Base-by-base conservation (phyloP, 169 alveolate species). In the Plasmodium gonderi region DNA sequence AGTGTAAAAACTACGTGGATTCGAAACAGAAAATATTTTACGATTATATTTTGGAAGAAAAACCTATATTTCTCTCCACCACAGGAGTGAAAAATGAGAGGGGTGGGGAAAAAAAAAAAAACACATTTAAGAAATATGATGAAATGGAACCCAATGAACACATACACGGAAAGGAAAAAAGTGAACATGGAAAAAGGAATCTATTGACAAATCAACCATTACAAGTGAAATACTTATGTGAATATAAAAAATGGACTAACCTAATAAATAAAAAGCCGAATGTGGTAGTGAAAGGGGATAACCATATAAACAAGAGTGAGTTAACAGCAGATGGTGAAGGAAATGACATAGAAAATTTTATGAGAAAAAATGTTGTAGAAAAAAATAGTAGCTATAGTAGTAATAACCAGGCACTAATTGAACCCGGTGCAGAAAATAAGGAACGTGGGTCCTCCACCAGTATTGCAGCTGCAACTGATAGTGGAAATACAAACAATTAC, bases 191-290 rank as follows among this genome's bases (percentile, higher is more conserved):
- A n/a, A 1, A 76, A n/a, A 74, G 4, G 11, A 42, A 64, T 29
- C 51, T 33, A 14, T 20, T 23, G 26, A n/a, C 51, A 36, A 17
- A 64, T 75, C 64, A 47, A 54, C 44, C 20, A n/a, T 11, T 60
- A 36, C 20, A 40, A 17, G 47, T 87, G 20, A 47, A 64, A 87
- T 87, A 75, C 36, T 31, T 87, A 36, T 29, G 54, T 9, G 93
- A 87, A 45, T 87, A 87, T 44, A 87, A 87, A 87, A 87, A 87
- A 45, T 87, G 87, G 93, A 36, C n/a, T 87, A 74, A 75, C 17
- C 64, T 20, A 42, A 51, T 51, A 75, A 87, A 78, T 29, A 60
- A 87, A 51, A 75, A 67, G 51, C 26, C 8, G 7, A 23, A 60
- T 29, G 72, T 23, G 0, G 72, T 23, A 17, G 33, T 14, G 26